phyloP scores from a whole-genome alignment of 2,329 filamentous ascomycete genomes.

The Penicillium sp. region DNA sequence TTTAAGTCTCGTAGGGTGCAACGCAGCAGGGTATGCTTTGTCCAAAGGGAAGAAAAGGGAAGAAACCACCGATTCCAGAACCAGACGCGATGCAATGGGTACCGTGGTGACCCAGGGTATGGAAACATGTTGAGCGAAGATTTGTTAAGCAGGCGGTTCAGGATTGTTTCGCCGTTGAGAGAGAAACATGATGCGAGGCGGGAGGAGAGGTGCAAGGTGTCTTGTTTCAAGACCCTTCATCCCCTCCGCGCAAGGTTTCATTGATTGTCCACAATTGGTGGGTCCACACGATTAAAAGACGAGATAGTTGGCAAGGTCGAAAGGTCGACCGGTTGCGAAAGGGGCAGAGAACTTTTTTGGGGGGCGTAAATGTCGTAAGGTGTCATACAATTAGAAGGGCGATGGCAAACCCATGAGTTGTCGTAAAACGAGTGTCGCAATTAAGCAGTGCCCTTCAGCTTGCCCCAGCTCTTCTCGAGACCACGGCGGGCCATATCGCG shows the following conservation, averaged over 20 bases:
- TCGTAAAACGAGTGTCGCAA: not conserved
- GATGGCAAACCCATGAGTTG: not conserved
- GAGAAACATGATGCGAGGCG: not conserved
- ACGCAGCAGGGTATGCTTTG: constrained; percentile 17
- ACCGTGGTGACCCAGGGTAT: constrained; percentile 3
- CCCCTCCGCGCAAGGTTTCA: not conserved
- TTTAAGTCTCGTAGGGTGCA: constrained; percentile 11
- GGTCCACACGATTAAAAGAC: constrained; percentile 15
- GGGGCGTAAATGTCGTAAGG: constrained; percentile 27
- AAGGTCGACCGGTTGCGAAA: constrained; percentile 6
- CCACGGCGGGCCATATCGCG: constrained; percentile 41
- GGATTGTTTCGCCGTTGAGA: constrained; percentile 1
- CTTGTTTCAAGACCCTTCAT: constrained; percentile 3
- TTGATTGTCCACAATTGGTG: not conserved
- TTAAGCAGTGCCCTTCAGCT: constrained; percentile 42
- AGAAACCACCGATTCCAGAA: constrained; percentile 11
- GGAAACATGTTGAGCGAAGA: constrained; percentile 12
- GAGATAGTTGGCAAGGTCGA: constrained; percentile 8
- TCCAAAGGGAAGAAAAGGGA: constrained; percentile 16
- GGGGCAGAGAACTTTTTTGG: constrained; percentile 30
- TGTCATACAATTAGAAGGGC: constrained; percentile 2
- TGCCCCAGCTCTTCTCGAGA: constrained; percentile 46
- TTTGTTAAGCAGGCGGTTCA: constrained; percentile 2
- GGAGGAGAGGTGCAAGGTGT: not conserved
- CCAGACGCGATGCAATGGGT: constrained; percentile 12